Evolutionary conservation across 2,329 filamentous ascomycete species (phyloP), one percentile per base, ranked within the genome.

Genomic region (Cladosporium sp.): DNA sequence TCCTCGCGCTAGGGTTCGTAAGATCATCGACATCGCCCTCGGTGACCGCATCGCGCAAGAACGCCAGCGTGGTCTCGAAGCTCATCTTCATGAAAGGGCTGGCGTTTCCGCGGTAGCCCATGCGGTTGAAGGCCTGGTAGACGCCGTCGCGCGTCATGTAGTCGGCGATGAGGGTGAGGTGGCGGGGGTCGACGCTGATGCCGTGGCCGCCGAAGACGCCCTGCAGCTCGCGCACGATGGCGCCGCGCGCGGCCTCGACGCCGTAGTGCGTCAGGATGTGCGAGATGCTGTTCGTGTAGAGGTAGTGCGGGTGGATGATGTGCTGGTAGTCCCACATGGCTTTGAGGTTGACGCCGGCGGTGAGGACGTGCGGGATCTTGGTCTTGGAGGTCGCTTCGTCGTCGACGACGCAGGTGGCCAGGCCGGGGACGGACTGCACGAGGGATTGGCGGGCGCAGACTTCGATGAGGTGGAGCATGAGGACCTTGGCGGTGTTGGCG

Each of bases 71-170:
- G 3, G 93, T 98, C 79, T 98, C 93, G 74, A 97, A 98, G 70
- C 89, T 95, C 92, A 97, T 97, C 79, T 97, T 97, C 72, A 93
- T 92, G 62, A 98, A 92, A 0, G 93, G 90, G 60, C 85, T 91
- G 28, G 92, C 85, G 64, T 89, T 91, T 59, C 87, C 84, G 66
- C 83, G 84, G 56, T 98, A 76, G 1, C 92, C 93, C 66, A 88
- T 95, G 45, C 93, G 86, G 72, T 89, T 95, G 74, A 98, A 98
- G 1, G 93, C 85, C 44, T 84, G 87, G 74, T 95, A 98, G 1
- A 83, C 84, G 59, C 93, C 93, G 55, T 84, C 85, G 49, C 92
- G 82, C n/a, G 93, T 98, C 93, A 98, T 98, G 70, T 89, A 89
- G 70, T 98, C 93, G 43, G 87, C 92, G 62, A 98, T 97, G 60